Percentiles rank a stretch among this genome's conserved stretches.
These are phyloP conservation scores for Xylariales sp. DNA, from an alignment of 2,329 filamentous ascomycete genomes.

Conservation along the genomic window DNA sequence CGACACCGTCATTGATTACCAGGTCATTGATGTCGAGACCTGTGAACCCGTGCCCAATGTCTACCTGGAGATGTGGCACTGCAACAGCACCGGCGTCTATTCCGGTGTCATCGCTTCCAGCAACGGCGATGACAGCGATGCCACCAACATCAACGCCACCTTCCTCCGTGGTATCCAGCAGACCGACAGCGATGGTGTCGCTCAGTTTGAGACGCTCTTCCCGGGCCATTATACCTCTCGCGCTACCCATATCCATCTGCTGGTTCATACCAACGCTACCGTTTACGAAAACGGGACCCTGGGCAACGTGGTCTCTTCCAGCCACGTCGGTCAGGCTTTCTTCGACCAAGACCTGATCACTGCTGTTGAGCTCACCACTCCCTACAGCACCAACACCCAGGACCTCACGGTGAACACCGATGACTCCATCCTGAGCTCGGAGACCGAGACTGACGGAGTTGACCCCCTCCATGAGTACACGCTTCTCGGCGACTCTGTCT, in stretches of 20 bases:
- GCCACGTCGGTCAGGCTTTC: slow-evolving; percentile 62
- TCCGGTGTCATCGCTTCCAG: slow-evolving; percentile 34
- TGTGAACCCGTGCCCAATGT: slow-evolving; percentile 44
- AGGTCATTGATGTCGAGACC: slow-evolving; percentile 49
- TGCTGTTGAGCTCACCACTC: slow-evolving; percentile 37
- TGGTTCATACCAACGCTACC: slow-evolving; percentile 37
- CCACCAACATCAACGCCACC: slow-evolving; percentile 35
- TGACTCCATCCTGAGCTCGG: slow-evolving; percentile 40
- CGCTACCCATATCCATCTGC: slow-evolving; percentile 44
- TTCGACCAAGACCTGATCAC: slow-evolving; percentile 56
- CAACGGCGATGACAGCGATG: slow-evolving; percentile 35
- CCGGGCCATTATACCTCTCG: slow-evolving; percentile 41
- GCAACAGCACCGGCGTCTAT: slow-evolving; percentile 43
- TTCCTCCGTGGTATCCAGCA: slow-evolving; percentile 37
- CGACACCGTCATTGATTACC: slow-evolving; percentile 44
- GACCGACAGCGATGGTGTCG: slow-evolving; percentile 36
- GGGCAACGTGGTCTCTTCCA: slow-evolving; percentile 38
- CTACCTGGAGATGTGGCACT: slow-evolving; percentile 48
- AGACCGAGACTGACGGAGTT: slow-evolving; percentile 24
- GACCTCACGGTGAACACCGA: slow-evolving; percentile 38
- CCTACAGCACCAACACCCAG: slow-evolving; percentile 36
- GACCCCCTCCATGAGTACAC: slow-evolving; percentile 47
- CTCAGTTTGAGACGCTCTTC: slow-evolving; percentile 36
- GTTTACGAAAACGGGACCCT: slow-evolving; percentile 40
- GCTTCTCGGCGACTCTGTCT: slow-evolving; percentile 41